phyloP scores from a whole-genome alignment of 192 early-diverging fungal genomes.

The Mortierella alpina region DNA sequence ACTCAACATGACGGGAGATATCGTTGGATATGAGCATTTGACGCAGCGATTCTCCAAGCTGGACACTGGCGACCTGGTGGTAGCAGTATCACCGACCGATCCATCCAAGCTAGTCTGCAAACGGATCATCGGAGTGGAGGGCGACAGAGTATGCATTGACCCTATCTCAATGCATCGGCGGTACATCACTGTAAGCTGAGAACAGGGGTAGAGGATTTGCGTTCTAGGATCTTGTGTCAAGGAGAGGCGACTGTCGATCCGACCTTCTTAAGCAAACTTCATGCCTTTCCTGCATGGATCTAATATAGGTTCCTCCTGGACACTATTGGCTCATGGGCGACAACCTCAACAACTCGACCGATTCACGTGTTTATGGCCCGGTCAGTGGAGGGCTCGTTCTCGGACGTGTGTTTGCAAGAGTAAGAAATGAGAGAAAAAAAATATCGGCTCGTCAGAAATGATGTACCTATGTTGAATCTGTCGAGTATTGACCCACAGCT shows the following conservation, averaged over 20 bases:
- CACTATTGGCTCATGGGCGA: conserved; percentile 95
- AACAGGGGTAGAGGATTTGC: neutral
- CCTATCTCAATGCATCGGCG: conserved; percentile 69
- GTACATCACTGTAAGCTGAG: conserved; percentile 67
- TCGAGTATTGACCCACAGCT: neutral
- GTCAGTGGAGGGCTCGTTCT: conserved; percentile 82
- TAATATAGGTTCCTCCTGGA: conserved; percentile 78
- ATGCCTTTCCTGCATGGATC: neutral
- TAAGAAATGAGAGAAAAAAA: conserved; percentile 9
- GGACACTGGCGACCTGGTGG: conserved; percentile 82
- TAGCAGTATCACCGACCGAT: conserved; percentile 76
- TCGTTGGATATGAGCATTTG: conserved; percentile 79
- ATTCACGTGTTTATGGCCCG: conserved; percentile 90
- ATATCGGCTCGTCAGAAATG: neutral
- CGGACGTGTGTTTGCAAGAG: conserved; percentile 80
- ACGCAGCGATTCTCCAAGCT: conserved; percentile 65
- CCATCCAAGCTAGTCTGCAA: conserved; percentile 80
- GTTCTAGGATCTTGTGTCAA: neutral
- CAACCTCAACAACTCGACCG: conserved; percentile 90
- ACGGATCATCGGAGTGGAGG: conserved; percentile 83
- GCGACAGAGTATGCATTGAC: conserved; percentile 85
- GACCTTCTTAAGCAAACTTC: neutral
- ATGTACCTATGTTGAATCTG: neutral
- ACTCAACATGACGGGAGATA: conserved; percentile 84
- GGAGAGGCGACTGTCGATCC: neutral